Conservation (phyloP, 139 green algal species). For the Tetraselmis striata region DNA sequence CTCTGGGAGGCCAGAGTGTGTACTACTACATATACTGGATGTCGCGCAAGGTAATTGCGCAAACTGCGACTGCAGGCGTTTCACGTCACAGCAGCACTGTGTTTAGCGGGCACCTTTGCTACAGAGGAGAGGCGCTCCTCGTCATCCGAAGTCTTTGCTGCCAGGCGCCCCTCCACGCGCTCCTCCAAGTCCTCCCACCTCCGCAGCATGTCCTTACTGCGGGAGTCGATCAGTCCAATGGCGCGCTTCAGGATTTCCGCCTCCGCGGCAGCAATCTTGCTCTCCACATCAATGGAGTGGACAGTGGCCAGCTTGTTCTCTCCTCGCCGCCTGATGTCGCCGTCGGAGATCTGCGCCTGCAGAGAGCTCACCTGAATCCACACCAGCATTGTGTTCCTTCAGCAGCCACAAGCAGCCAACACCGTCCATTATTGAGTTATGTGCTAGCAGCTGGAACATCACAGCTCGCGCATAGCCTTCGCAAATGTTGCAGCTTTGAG, state of each 20-base stretch:
- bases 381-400: too few species aligned
- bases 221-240: background rate
- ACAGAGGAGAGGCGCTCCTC: background rate
- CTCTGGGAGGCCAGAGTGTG: too few species aligned
- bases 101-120: background rate
- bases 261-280: background rate
- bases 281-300: background rate
- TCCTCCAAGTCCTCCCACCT: background rate
- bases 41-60: too few species aligned
- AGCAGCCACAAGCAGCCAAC: too few species aligned
- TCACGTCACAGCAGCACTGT: too few species aligned
- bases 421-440: too few species aligned
- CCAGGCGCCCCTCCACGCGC: background rate
- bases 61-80: too few species aligned
- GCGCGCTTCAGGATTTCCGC: background rate
- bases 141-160: background rate
- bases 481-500: too few species aligned
- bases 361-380: background rate
- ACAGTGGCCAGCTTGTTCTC: background rate
- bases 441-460: too few species aligned
- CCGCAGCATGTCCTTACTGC: background rate
- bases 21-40: too few species aligned
- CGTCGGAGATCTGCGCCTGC: background rate
- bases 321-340: background rate
- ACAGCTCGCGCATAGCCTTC: too few species aligned